These are phyloP conservation scores for Metschnikowia colocasiae DNA, from an alignment of 805 yeast species.

Conservation along the genomic window DNA sequence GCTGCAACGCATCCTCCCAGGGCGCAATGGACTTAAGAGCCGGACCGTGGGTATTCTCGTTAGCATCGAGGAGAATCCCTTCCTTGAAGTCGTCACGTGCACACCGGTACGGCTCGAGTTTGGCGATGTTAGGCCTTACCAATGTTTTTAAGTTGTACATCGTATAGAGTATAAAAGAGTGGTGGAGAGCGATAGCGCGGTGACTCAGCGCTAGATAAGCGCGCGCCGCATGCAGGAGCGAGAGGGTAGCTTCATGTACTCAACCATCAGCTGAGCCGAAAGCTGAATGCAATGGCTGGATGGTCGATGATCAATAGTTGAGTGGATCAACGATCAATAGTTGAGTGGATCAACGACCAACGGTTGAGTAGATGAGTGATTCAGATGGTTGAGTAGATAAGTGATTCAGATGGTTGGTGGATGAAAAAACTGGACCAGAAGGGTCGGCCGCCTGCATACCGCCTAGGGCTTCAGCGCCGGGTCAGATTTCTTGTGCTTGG, in stretches of 20 bases:
- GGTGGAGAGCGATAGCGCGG: not conserved
- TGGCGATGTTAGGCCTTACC: slow-evolving; percentile 80
- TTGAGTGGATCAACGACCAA: too few relatives aligned
- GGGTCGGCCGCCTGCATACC: not conserved
- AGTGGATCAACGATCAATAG: too few relatives aligned
- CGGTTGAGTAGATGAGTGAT: not conserved
- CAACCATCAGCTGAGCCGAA: too few relatives aligned
- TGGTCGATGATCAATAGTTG: too few relatives aligned
- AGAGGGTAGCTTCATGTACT: not conserved
- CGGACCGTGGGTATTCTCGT: slow-evolving; percentile 93
- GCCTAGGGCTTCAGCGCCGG: not conserved
- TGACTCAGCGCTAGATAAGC: slow-evolving; percentile 6
- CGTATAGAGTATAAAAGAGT: not conserved
- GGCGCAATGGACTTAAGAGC: slow-evolving; percentile 47
- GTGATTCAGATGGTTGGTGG: too few relatives aligned
- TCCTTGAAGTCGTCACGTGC: slow-evolving; percentile 93
- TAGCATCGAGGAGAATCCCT: slow-evolving; percentile 90
- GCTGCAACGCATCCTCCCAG: slow-evolving; percentile 49
- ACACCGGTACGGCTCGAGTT: slow-evolving; percentile 88
- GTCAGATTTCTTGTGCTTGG: not conserved
- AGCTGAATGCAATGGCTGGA: too few relatives aligned
- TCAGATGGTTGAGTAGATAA: not conserved
- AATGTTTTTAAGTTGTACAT: slow-evolving; percentile 43
- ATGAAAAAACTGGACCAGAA: too few relatives aligned
- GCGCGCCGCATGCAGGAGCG: slow-evolving; percentile 3